Evolutionary conservation across 345 rosid genomes (phyloP).

Genomic region (Pugionium cornutum): DNA sequence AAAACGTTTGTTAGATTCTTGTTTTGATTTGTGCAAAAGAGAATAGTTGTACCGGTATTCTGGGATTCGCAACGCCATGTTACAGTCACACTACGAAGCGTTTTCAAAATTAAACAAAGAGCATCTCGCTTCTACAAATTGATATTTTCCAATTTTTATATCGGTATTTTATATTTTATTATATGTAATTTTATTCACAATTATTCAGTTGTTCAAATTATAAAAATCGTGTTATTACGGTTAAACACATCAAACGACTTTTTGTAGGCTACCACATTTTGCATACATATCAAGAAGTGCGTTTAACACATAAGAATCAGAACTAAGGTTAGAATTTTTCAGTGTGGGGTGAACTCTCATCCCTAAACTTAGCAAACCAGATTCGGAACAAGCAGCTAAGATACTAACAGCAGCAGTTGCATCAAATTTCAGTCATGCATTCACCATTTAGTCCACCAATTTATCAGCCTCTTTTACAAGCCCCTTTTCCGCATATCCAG

Average conservation of each 20-base stretch:
- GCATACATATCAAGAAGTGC: constrained; percentile 86
- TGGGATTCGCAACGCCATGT: no score
- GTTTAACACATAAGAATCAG: constrained; percentile 56
- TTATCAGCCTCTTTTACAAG: constrained; percentile 55
- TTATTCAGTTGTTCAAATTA: no score
- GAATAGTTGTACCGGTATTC: no score
- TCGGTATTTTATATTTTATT: no score
- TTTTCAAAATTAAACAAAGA: no score
- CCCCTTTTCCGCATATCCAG: constrained; percentile 81
- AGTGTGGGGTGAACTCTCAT: constrained; percentile 58
- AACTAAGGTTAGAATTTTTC: constrained; percentile 44
- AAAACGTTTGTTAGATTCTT: no score
- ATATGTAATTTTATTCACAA: no score
- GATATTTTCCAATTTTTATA: no score
- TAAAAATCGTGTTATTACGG: no score
- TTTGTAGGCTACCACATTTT: constrained; percentile 67
- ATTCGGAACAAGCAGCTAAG: constrained; percentile 79
- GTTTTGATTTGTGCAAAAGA: no score
- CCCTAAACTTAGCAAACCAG: constrained; percentile 78
- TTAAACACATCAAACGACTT: constrained; percentile 63
- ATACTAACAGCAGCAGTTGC: constrained; percentile 66
- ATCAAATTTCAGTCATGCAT: constrained; percentile 55
- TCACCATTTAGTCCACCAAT: constrained; percentile 63
- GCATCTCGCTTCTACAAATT: no score
- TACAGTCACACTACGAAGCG: no score